Base-by-base conservation (phyloP, 2,329 filamentous ascomycete species). In the Microcyclospora tardicrescens region DNA sequence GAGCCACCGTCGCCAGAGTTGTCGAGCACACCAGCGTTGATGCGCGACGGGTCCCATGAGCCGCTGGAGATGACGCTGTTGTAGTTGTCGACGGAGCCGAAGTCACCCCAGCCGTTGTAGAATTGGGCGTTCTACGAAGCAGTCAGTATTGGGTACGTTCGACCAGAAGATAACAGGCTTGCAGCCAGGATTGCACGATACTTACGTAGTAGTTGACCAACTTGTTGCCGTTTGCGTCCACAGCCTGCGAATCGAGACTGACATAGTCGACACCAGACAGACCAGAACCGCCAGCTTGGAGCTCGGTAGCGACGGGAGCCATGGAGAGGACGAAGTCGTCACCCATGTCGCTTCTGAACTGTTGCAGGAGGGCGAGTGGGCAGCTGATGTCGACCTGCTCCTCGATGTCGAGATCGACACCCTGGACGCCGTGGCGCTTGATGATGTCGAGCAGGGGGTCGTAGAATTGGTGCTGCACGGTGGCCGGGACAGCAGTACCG, bases 331-430 rank as follows among this genome's bases (percentile, higher is more conserved):
- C 46, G 47, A 57, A 57, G 34, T 47, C 37, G 29, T 38, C 28
- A 5, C 54, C 54, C 32, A 56, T 49, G 36, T 56, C 53, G 19
- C 36, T n/a, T 33, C 53, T 37, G 16, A 56, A 43, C 8, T 48
- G 51, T 28, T 39, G 41, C 3, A 57, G 47, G 8, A 56, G 45
- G 14, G 46, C 44, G 6, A 54, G 35, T 5, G 53, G 43, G 37
- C 49, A 52, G 33, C 46, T 41, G 30, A 50, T 36, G 15, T 43
- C 33, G 12, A 55, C 51, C 16, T 32, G 24, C 38, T 57, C 54
- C 45, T 57, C 53, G 34, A 56, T 54, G 40, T 56, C 53, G 16
- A 57, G 48, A 38, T 57, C 54, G 6, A 57, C 41, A 19, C 54
- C 53, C 29, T 56, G 42, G 27, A 57, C 36, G 11, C 49, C 47